phyloP scores from a whole-genome alignment of 495 filamentous ascomycete genomes.

The Trichoderma orchidacearum region DNA sequence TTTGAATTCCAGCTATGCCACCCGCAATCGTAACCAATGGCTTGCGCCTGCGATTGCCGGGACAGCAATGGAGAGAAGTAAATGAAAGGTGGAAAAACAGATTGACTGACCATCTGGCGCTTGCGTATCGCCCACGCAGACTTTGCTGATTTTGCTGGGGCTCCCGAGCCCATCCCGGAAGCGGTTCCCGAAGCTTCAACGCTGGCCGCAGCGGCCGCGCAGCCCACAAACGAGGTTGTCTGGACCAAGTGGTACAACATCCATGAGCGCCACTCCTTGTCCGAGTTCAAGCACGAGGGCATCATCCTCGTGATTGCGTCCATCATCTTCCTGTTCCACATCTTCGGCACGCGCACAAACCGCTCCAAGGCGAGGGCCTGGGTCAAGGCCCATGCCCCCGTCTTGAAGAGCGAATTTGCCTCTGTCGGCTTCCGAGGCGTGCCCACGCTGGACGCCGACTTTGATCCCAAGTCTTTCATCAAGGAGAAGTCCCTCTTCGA shows the following conservation, averaged over 20 bases:
- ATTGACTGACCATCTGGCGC: too few relatives aligned
- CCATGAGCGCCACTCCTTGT: slow-evolving; percentile 70
- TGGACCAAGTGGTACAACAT: slow-evolving; percentile 96
- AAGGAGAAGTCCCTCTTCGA: slow-evolving; percentile 77
- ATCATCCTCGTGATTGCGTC: slow-evolving; percentile 63
- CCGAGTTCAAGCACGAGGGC: slow-evolving; percentile 79
- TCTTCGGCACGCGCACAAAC: slow-evolving; percentile 75
- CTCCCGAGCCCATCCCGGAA: slow-evolving; percentile 46
- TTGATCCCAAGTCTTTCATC: slow-evolving; percentile 44
- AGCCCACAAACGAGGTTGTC: slow-evolving; percentile 37
- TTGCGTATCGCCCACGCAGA: too few relatives aligned
- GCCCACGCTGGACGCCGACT: slow-evolving; percentile 17
- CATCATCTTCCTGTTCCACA: slow-evolving; percentile 60
- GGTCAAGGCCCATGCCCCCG: slow-evolving; percentile 57
- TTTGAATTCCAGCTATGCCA: not conserved
- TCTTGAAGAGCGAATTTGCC: slow-evolving; percentile 71
- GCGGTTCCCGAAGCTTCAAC: slow-evolving; percentile 16
- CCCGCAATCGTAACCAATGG: not conserved
- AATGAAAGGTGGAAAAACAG: too few relatives aligned
- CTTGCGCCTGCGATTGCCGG: slow-evolving; percentile 1
- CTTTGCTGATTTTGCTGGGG: slow-evolving; percentile 67
- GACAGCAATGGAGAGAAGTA: not conserved
- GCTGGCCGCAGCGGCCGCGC: slow-evolving; percentile 13
- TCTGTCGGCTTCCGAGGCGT: slow-evolving; percentile 63
- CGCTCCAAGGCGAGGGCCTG: slow-evolving; percentile 66